Conservation (phyloP, 805 yeast species). For the Wickerhamomyces alni region DNA sequence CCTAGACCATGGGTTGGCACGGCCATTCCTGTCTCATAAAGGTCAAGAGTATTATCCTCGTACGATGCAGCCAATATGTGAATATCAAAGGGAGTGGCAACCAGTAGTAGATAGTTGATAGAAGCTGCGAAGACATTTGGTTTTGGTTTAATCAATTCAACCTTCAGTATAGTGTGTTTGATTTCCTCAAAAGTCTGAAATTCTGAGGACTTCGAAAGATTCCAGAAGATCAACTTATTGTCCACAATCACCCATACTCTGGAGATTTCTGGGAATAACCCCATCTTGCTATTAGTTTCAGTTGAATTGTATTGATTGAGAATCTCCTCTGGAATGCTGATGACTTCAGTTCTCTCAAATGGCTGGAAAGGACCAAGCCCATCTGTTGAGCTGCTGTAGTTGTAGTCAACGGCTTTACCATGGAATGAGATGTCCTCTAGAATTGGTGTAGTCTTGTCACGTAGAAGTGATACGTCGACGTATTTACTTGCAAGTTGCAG, state of each 20-base stretch:
- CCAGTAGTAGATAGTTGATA: slow-evolving; percentile 64
- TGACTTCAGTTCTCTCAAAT: slow-evolving; percentile 63
- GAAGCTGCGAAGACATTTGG: slow-evolving; percentile 72
- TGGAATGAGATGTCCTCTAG: slow-evolving; percentile 42
- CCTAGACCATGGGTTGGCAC: slow-evolving; percentile 76
- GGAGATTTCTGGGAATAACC: slow-evolving; percentile 72
- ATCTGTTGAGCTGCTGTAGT: slow-evolving; percentile 46
- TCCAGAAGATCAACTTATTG: slow-evolving; percentile 81
- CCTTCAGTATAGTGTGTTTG: slow-evolving; percentile 69
- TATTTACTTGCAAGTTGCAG: slow-evolving; percentile 56
- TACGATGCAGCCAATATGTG: slow-evolving; percentile 70
- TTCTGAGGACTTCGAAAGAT: slow-evolving; percentile 56
- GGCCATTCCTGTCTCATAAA: slow-evolving; percentile 77
- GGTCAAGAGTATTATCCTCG: slow-evolving; percentile 46
- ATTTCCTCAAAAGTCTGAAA: slow-evolving; percentile 80
- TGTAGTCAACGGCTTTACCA: slow-evolving; percentile 60
- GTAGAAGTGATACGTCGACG: slow-evolving; percentile 48
- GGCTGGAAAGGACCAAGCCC: slow-evolving; percentile 55
- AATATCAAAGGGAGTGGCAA: slow-evolving; percentile 77
- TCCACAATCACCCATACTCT: slow-evolving; percentile 86
- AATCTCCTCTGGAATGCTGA: slow-evolving; percentile 75
- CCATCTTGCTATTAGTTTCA: slow-evolving; percentile 68
- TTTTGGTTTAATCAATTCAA: slow-evolving; percentile 76
- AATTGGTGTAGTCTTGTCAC: slow-evolving; percentile 54
- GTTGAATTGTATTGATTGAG: slow-evolving; percentile 65